Conservation (phyloP, 495 filamentous ascomycete species). For the Podospora appendiculata region DNA sequence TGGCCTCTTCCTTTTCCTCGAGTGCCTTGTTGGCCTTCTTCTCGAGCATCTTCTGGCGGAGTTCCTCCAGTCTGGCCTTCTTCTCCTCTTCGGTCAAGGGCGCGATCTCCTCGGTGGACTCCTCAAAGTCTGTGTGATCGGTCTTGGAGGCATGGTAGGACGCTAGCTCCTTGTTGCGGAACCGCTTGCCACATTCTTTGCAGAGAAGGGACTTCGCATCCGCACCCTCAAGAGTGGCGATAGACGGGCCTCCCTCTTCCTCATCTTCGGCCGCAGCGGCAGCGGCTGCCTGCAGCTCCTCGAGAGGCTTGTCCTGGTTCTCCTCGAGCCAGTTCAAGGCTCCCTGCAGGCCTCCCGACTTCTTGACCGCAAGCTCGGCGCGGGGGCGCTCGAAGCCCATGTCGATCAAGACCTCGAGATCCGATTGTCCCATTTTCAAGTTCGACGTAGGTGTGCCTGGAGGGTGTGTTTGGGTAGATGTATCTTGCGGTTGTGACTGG, state of each 20-base stretch:
- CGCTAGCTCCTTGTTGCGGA: slow-evolving; percentile 70
- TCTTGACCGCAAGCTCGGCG: slow-evolving; percentile 73
- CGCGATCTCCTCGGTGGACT: slow-evolving; percentile 85
- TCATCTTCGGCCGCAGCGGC: slow-evolving; percentile 42
- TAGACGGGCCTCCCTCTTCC: slow-evolving; percentile 43
- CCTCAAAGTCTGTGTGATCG: slow-evolving; percentile 83
- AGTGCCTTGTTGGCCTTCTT: slow-evolving; percentile 64
- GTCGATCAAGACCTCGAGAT: slow-evolving; percentile 75
- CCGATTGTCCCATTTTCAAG: slow-evolving; percentile 54
- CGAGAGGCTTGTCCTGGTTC: slow-evolving; percentile 74
- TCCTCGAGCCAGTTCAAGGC: slow-evolving; percentile 91
- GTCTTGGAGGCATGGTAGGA: slow-evolving; percentile 88
- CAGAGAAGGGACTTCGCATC: slow-evolving; percentile 53
- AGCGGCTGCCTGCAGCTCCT: slow-evolving; percentile 50
- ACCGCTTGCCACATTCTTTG: slow-evolving; percentile 89
- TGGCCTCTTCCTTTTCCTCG: slow-evolving; percentile 74
- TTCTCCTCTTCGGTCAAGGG: slow-evolving; percentile 92
- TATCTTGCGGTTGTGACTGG: too few species aligned
- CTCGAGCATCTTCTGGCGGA: slow-evolving; percentile 61
- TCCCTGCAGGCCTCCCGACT: slow-evolving; percentile 71
- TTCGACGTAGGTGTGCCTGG: neutral
- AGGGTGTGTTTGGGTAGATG: neutral
- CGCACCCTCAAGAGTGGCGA: slow-evolving; percentile 52
- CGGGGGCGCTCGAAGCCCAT: slow-evolving; percentile 89
- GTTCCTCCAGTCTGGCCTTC: slow-evolving; percentile 64